Evolutionary conservation across 495 filamentous ascomycete species (phyloP).

Genomic region (Xylaria acuta): DNA sequence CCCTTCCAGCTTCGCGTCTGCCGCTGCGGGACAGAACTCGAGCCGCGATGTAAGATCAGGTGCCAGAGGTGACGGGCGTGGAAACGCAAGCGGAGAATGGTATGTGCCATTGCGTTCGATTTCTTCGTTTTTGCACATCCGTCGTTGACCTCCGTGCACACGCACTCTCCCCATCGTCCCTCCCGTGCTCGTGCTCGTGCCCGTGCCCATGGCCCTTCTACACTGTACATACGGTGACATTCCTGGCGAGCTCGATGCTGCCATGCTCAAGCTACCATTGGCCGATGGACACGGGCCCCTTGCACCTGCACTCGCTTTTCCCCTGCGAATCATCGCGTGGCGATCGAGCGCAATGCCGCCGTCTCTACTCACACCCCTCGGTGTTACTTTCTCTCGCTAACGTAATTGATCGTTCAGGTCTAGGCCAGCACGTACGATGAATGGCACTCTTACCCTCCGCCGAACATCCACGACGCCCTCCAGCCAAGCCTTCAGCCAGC

Average conservation of each 20-base stretch:
- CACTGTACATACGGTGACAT: neutral
- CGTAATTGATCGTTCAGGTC: constrained; percentile 36
- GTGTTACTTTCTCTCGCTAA: constrained; percentile 30
- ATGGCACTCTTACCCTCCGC: constrained; percentile 88
- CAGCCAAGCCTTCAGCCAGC: constrained; percentile 64
- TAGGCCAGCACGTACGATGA: constrained; percentile 64
- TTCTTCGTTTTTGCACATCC: neutral
- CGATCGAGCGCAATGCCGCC: constrained; percentile 12
- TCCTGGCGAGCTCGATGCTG: constrained; percentile 7
- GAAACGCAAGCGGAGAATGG: constrained; percentile 44
- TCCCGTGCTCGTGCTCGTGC: neutral
- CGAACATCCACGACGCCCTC: constrained; percentile 70
- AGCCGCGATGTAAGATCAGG: constrained; percentile 58
- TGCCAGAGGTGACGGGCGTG: constrained; percentile 61
- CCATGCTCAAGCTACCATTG: constrained; percentile 2
- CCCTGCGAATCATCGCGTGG: constrained; percentile 57
- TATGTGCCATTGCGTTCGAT: constrained; percentile 26
- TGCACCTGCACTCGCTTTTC: constrained; percentile 41
- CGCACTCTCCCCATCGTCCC: neutral
- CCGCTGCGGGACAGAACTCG: constrained; percentile 74
- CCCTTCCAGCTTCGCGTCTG: constrained; percentile 83
- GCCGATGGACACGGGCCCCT: neutral
- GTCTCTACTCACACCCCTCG: neutral
- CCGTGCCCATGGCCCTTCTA: neutral
- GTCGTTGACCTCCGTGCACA: neutral